A percentile compares a stretch with the other conserved stretches of the same genome.
Evolutionary conservation across 2,329 filamentous ascomycete genomes (phyloP).

Genomic region (Aspergillus sergii): DNA sequence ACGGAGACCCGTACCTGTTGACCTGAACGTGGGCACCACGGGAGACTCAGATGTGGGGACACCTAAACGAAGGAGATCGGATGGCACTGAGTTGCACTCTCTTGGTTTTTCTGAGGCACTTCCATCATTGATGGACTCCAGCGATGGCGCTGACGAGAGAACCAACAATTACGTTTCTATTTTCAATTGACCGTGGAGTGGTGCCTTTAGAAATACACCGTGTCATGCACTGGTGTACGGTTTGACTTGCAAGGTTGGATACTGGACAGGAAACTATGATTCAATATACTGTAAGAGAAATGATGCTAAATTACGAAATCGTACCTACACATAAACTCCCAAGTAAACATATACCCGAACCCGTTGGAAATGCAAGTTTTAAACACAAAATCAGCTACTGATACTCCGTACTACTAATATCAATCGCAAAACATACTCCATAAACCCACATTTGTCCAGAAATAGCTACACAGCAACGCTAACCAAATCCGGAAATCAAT

Average conservation of each 20-base stretch:
- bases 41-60: slow-evolving; percentile 13
- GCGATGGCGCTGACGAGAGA: neutral
- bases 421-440: no score
- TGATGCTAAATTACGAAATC: neutral
- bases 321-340: no score
- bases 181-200: neutral
- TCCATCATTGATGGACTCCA: neutral
- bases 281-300: neutral
- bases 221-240: neutral
- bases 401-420: no score
- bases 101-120: slow-evolving; percentile 25
- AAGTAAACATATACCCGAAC: neutral
- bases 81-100: slow-evolving; percentile 16
- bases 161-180: neutral
- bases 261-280: neutral
- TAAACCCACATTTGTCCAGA: neutral
- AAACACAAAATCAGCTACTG: no score
- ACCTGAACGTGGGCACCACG: neutral
- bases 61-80: slow-evolving; percentile 18
- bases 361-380: neutral
- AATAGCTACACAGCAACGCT: neutral
- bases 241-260: neutral
- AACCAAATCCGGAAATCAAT: neutral
- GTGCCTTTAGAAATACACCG: neutral
- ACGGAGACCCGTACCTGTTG: slow-evolving; percentile 11